Conservation (phyloP, 2,329 filamentous ascomycete genomes). For the Emericellopsis cladophorae region DNA sequence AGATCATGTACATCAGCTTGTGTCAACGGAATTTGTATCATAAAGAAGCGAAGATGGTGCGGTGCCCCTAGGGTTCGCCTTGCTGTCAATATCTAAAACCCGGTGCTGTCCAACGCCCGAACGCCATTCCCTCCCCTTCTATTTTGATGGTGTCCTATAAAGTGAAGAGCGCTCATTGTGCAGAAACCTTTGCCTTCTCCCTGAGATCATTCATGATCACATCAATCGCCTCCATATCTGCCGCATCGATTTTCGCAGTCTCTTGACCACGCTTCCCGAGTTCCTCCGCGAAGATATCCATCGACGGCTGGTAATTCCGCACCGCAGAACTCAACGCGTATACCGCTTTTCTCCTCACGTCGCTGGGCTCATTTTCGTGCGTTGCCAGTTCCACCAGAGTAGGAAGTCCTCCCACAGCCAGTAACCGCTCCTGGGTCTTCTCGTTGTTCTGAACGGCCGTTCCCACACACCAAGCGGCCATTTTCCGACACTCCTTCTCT, state of each 20-base stretch:
- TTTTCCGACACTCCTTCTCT: constrained; percentile 61
- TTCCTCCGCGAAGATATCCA: constrained; percentile 55
- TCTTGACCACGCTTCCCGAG: constrained; percentile 43
- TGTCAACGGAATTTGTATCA: not conserved
- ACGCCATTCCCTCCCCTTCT: constrained; percentile 23
- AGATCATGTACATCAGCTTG: not conserved
- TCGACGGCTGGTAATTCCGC: constrained; percentile 78
- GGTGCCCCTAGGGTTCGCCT: not conserved
- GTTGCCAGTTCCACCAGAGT: constrained; percentile 54
- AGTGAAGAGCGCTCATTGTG: not conserved
- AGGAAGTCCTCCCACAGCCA: constrained; percentile 54
- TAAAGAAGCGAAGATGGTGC: no score
- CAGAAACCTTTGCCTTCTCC: constrained; percentile 29
- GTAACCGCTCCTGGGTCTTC: constrained; percentile 62
- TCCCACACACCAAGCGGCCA: constrained; percentile 89
- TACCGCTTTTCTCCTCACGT: constrained; percentile 73
- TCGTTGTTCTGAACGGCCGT: constrained; percentile 96
- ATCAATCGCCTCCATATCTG: constrained; percentile 80
- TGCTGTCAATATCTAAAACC: not conserved
- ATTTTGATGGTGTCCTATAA: not conserved
- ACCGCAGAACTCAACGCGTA: constrained; percentile 78
- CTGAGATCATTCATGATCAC: constrained; percentile 56
- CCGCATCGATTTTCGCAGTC: constrained; percentile 57
- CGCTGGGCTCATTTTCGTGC: constrained; percentile 42
- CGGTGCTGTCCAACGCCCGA: constrained; percentile 9